Percentiles rank a stretch among this genome's conserved stretches.
These are phyloP conservation scores for Tolypocladium pustulatum DNA, from an alignment of 2,329 filamentous ascomycete species.

Conservation along the genomic window DNA sequence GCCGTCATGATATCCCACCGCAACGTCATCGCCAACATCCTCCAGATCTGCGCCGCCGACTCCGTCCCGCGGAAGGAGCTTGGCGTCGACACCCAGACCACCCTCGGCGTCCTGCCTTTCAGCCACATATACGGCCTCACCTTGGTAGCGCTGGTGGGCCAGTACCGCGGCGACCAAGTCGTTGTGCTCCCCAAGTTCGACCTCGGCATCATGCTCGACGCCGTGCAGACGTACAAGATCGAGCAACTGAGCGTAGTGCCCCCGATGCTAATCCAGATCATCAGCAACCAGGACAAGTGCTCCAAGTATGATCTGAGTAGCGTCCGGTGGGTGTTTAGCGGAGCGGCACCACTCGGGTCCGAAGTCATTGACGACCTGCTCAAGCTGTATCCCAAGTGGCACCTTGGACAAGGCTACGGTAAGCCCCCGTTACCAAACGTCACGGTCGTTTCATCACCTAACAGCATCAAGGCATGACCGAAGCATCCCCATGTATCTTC, in stretches of 20 bases:
- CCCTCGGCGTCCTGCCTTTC: conserved; percentile 63
- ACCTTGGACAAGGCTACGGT: conserved; percentile 65
- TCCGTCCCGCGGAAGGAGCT: conserved; percentile 23
- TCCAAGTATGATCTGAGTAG: conserved; percentile 59
- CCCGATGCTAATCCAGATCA: conserved; percentile 66
- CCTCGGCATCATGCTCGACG: conserved; percentile 48
- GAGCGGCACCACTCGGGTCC: conserved; percentile 62
- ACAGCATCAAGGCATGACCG: conserved; percentile 50
- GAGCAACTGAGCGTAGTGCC: conserved; percentile 60
- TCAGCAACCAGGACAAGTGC: conserved; percentile 48
- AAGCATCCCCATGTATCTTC: conserved; percentile 59
- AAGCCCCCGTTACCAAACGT: conserved; percentile 4
- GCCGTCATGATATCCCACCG: conserved; percentile 73
- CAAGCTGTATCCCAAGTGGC: conserved; percentile 52
- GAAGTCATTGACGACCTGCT: conserved; percentile 56
- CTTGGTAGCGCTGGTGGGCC: conserved; percentile 53
- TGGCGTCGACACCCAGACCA: conserved; percentile 30
- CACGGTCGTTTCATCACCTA: accelerated
- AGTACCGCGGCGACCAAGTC: conserved; percentile 63
- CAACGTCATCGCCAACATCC: conserved; percentile 67
- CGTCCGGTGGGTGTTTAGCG: conserved; percentile 56
- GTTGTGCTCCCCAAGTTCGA: conserved; percentile 71
- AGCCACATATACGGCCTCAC: conserved; percentile 76
- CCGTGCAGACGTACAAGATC: conserved; percentile 62
- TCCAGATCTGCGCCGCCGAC: conserved; percentile 47